Evolutionary conservation across 2,329 filamentous ascomycete genomes (phyloP), one percentile per base, ranked within the genome.

Genomic region (Lecanicillium sp.): DNA sequence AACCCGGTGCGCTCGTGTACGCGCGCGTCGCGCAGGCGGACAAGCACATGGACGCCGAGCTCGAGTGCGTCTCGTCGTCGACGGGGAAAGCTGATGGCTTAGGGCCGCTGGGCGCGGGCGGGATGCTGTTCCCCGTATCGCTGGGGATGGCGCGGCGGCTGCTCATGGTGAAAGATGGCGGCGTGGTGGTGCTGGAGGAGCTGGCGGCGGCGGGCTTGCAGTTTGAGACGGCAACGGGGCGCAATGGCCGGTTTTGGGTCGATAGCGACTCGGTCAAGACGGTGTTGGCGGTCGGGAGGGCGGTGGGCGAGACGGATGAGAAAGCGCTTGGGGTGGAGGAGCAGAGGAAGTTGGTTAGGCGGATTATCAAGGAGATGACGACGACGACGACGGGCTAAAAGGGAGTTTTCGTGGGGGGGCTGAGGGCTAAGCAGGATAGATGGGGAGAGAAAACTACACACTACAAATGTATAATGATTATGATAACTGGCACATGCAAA

Each of bases 231-330:
- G 90, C 90, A 1, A 85, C 95, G 8, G 92, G 92, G 14, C 78
- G 87, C 54, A 98, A 98, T 60, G 92, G 92, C 29, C 82, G 79
- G 58, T 76, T 97, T 17, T 97, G 92, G 88, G 84, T 97, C 12
- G 81, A 90, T 54, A 88, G 84, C 48, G 84, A 83, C 19, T 83
- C 71, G 45, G 65, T 82, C 28, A 83, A 75, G 62, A 80, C 79
- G 22, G 81, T 88, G 7, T 66, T 95, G 45, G 74, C 79, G 1
- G 84, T 97, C 40, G 90, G 89, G 1, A 78, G 77, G 49, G 85
- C 87, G 31, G 66, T 98, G 34, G 73, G 74, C 51, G 77, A 86
- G 56, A 83, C 82, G n/a, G 89, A 97, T 57, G 74, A 82, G 53
- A 72, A 73, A 39, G 66, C 65, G 3, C 61, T 87, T 46, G 72